These are phyloP conservation scores for Aaosphaeria arxii DNA, from an alignment of 2,329 filamentous ascomycete species.

Conservation along the genomic window DNA sequence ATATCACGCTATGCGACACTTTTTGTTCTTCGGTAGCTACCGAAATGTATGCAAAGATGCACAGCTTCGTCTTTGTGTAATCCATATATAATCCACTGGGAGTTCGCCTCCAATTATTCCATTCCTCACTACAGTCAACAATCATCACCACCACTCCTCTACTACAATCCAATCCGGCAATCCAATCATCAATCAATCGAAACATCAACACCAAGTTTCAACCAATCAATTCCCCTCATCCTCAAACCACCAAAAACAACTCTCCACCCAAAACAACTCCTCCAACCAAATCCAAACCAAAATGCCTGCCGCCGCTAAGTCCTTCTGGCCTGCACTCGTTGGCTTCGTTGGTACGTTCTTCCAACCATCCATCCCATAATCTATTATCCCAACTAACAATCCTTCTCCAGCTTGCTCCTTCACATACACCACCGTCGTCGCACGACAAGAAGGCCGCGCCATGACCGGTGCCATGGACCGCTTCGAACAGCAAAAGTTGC, in stretches of 20 bases:
- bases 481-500: slow-evolving; percentile 27
- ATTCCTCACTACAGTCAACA: no score
- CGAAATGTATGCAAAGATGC: no score
- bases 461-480: slow-evolving; percentile 30
- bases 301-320: slow-evolving; percentile 31
- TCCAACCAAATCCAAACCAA: slow-evolving; percentile 3
- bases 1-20: not conserved
- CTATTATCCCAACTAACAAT: not conserved
- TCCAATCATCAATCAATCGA: not conserved
- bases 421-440: slow-evolving; percentile 32
- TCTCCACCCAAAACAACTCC: not conserved
- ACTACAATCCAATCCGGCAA: not conserved
- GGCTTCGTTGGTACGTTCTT: slow-evolving; percentile 27
- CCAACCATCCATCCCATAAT: not conserved
- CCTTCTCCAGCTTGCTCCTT: slow-evolving; percentile 17
- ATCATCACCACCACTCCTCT: not conserved
- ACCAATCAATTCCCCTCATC: not conserved
- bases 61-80: no score
- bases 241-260: not conserved
- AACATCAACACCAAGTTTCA: not conserved
- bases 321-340: slow-evolving; percentile 29
- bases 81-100: no score
- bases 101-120: no score
- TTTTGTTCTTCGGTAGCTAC: no score
- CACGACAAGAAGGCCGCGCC: slow-evolving; percentile 28